Conservation (phyloP, 805 yeast genomes). For the Cephaloascus albidus region DNA sequence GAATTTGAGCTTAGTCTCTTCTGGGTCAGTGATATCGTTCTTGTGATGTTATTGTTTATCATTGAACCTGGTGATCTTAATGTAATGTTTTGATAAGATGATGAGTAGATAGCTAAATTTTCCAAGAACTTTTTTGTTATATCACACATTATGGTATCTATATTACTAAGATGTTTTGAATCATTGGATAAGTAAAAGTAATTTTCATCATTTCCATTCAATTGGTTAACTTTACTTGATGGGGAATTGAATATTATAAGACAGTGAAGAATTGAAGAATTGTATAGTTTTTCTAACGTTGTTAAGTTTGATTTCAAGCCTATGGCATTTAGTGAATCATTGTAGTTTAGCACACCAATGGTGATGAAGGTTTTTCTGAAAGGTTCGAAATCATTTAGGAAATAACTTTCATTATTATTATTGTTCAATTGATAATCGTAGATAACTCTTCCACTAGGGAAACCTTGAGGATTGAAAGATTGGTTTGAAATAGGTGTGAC, state of each 20-base stretch:
- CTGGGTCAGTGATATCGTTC: conserved; percentile 29
- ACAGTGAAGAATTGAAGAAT: conserved; percentile 46
- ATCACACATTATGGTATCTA: conserved; percentile 68
- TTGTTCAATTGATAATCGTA: conserved; percentile 42
- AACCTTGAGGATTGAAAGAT: conserved; percentile 75
- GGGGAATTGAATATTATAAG: conserved; percentile 47
- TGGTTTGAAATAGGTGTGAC: conserved; percentile 48
- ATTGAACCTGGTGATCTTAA: conserved; percentile 73
- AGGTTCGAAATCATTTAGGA: conserved; percentile 85
- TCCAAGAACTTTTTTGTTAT: conserved; percentile 54
- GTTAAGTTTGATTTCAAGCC: conserved; percentile 16
- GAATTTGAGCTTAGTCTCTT: conserved; percentile 31
- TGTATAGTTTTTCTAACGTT: conserved; percentile 34
- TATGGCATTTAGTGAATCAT: conserved; percentile 9
- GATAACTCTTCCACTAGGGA: conserved; percentile 67
- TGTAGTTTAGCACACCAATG: conserved; percentile 30
- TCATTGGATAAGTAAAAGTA: conserved; percentile 10
- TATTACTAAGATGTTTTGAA: conserved; percentile 10
- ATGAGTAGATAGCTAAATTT: conserved; percentile 58
- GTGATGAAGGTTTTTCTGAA: conserved; percentile 69
- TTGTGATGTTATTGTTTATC: conserved; percentile 37
- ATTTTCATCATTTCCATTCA: conserved; percentile 4
- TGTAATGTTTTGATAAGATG: conserved; percentile 71
- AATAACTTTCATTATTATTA: conserved; percentile 48
- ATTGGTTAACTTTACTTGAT: conserved; percentile 3